These are phyloP conservation scores for Fraxinus cuspidata DNA, from an alignment of 257 asterid genomes.

Conservation along the genomic window DNA sequence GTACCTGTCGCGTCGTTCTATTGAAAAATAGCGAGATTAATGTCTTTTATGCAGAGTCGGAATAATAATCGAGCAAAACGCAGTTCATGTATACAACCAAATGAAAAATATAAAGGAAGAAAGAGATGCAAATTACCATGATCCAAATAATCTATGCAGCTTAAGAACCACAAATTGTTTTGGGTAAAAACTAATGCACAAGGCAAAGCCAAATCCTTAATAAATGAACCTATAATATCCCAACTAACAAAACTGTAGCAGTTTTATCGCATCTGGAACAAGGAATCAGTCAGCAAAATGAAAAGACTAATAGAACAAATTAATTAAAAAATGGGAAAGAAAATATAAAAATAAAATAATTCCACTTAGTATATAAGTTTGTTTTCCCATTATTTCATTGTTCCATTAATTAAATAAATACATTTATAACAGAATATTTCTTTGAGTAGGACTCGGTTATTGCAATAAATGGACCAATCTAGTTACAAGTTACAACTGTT, in stretches of 20 bases:
- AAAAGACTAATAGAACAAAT: too few relatives aligned
- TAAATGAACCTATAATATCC: not conserved
- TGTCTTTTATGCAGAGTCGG: not conserved
- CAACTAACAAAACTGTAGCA: not conserved
- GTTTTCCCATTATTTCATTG: not conserved
- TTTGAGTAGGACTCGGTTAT: not conserved
- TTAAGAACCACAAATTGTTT: not conserved
- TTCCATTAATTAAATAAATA: not conserved
- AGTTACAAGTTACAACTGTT: not conserved
- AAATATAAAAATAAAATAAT: too few relatives aligned
- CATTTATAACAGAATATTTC: too few relatives aligned
- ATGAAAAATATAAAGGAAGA: not conserved
- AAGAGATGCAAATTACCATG: not conserved
- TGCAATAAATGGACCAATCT: not conserved
- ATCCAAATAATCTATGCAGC: not conserved
- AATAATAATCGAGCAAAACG: not conserved
- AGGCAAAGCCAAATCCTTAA: not conserved
- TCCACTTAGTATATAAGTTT: not conserved
- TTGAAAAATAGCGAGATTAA: not conserved
- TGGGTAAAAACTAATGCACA: not conserved
- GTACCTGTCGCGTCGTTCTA: too few relatives aligned
- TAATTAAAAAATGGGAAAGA: too few relatives aligned
- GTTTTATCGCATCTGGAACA: not conserved
- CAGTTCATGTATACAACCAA: not conserved
- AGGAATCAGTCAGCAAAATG: not conserved